A percentile compares a stretch with the other conserved stretches of the same genome.
Conservation (phyloP, 768 basidiomycete genomes). For the Lentinula lateritia region DNA sequence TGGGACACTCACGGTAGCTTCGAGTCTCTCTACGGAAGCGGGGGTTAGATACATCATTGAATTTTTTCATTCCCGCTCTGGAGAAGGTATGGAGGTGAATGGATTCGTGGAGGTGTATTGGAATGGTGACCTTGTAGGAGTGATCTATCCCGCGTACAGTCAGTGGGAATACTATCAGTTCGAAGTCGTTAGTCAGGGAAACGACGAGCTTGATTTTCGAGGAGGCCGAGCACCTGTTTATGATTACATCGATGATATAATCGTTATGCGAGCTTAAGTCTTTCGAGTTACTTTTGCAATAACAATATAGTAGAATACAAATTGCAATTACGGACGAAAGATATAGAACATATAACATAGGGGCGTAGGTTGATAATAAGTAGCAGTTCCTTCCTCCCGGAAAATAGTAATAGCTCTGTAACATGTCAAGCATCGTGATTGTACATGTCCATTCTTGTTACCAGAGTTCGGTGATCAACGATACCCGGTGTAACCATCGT, state of each 20-base stretch:
- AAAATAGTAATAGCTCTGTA: not conserved
- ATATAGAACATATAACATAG: not conserved
- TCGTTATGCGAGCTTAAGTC: conserved; percentile 12
- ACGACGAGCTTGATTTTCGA: conserved; percentile 31
- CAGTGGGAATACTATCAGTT: conserved; percentile 33
- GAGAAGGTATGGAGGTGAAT: conserved; percentile 21
- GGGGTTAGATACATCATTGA: conserved; percentile 34
- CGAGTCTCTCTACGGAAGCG: conserved; percentile 26
- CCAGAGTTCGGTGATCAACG: not conserved
- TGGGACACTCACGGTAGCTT: conserved; percentile 31
- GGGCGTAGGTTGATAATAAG: not conserved
- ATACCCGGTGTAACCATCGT: conserved; percentile 3
- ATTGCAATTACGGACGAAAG: not conserved
- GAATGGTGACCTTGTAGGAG: conserved; percentile 32
- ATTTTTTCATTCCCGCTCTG: conserved; percentile 36
- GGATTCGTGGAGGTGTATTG: conserved; percentile 37
- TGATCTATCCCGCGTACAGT: conserved; percentile 29
- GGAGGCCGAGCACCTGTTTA: conserved; percentile 43
- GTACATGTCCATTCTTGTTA: not conserved
- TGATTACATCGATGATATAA: conserved; percentile 43
- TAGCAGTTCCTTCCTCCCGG: not conserved
- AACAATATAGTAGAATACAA: not conserved
- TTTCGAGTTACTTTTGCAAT: not conserved
- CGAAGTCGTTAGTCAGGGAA: conserved; percentile 27
- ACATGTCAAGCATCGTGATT: not conserved